Evolutionary conservation across 495 filamentous ascomycete genomes (phyloP), one percentile per base, ranked within the genome.

Genomic region (Wilcoxina mikolae): DNA sequence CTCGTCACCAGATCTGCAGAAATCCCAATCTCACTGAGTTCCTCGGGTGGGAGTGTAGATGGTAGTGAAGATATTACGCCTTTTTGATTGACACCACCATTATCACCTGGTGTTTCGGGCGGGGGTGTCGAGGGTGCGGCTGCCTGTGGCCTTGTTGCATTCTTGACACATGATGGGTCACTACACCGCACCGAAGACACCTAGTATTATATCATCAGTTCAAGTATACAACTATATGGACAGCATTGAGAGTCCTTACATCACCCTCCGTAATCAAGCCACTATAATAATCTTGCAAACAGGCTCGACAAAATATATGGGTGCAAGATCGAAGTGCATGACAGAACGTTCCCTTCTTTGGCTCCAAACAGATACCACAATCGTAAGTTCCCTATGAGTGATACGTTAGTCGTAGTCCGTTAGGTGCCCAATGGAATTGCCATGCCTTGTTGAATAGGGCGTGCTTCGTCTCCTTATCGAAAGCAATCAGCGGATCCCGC

Each of bases 331-430:
- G 65, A 65, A 95, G 74, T 3, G 76, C 76, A 68, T 95, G 82
- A 67, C 91, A 96, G 23, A 72, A 76, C 0, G 70, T 59, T 3
- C 91, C 91, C 67, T 95, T 95, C 66, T 95, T 95, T 0, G 88
- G 87, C 65, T 95, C 88, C 33, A 93, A 71, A 66, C 91, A 98
- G 10, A 98, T 78, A 0, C 83, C 85, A 60, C 91, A 98, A 41
- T 91, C 81, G 60, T 88, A 95, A 0, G 87, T 94, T 52, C 80
- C 84, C 52, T 79, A 46, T 46, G 3, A 39, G 20, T n/a, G n/a
- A n/a, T n/a, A n/a, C n/a, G n/a, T n/a, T n/a, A n/a, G n/a, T n/a
- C n/a, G n/a, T n/a, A n/a, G 3, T 39, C 35, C 35, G 12, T 12
- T 1, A 7, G 31, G 9, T 38, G 31, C 9, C 7, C n/a, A 15